Evolutionary conservation across 169 alveolate species (phyloP), one percentile per base, ranked within the genome.

Genomic region (Eimeria brunetti): DNA sequence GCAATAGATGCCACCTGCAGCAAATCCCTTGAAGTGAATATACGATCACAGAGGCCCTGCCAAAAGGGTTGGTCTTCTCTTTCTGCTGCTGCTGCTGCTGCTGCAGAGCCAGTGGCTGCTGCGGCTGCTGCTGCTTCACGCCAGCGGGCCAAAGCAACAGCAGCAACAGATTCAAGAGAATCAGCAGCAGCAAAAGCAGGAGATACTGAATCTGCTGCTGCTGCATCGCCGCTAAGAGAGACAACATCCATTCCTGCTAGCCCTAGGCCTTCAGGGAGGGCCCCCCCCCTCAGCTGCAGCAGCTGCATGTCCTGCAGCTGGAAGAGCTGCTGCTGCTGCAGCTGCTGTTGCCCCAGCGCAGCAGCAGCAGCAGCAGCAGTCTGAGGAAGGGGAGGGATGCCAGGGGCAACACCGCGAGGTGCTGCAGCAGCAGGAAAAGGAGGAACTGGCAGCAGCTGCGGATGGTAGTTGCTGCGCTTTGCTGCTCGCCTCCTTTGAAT

Each of bases 331-430:
- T 86, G 83, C 83, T 86, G 93, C 22, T 62, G 93, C 30, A 86
- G 93, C 81, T 86, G 93, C 83, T 86, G 93, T 41, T 62, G 93
- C 12, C 90, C 90, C n/a, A 83, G 76, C n/a, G 90, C 90, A 51
- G 90, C 90, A 49, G 90, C 90, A 30, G 90, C 90, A 30, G 62
- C 51, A 53, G 69, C 90, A n/a, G 51, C 76, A n/a, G 44, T 9
- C 90, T 56, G 76, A 27, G 90, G 90, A 62, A 53, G 90, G 6
- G 75, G 49, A 6, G 90, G 53, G 38, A 56, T 14, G 8, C 75
- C 90, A n/a, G 36, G 38, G 14, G 90, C 90, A 36, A 83, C 51
- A 33, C 90, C 38, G 2, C 16, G 27, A 24, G 90, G 36, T 1
- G 90, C 76, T 41, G 75, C 76, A 33, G 53, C 18, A 53, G 90